A percentile compares a stretch with the other conserved stretches of the same genome.
These are phyloP conservation scores for Linderniella brevidens DNA, from an alignment of 257 asterid genomes.

Conservation along the genomic window DNA sequence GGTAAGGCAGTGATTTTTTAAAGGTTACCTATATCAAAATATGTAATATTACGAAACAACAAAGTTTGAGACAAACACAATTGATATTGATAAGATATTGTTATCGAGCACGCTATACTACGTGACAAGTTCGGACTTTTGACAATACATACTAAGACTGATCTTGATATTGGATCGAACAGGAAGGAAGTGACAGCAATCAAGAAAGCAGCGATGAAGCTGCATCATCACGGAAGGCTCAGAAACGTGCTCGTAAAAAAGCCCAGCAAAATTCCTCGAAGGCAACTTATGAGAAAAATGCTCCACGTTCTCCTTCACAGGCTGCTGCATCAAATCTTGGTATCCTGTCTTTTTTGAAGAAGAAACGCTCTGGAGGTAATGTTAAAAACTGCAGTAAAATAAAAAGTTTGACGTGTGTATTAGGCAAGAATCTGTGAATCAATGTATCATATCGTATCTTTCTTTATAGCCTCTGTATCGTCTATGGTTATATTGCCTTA, in stretches of 20 bases:
- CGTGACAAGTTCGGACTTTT: too few relatives aligned
- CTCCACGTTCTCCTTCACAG: constrained; percentile 23
- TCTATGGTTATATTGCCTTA: not conserved
- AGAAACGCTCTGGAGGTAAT: constrained; percentile 69
- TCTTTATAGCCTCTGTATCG: not conserved
- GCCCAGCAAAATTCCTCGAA: constrained; percentile 35
- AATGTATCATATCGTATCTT: not conserved
- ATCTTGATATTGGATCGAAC: constrained; percentile 3
- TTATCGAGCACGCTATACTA: too few relatives aligned
- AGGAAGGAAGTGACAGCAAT: constrained; percentile 84
- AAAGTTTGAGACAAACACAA: too few relatives aligned
- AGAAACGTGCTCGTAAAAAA: constrained; percentile 54
- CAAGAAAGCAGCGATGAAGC: constrained; percentile 73
- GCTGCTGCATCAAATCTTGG: constrained; percentile 29
- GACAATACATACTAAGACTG: too few relatives aligned
- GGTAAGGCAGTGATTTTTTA: constrained; percentile 24
- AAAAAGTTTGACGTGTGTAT: too few relatives aligned
- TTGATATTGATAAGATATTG: too few relatives aligned
- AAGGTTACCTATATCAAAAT: too few relatives aligned
- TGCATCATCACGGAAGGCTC: constrained; percentile 62
- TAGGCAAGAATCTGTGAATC: too few relatives aligned
- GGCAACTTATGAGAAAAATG: constrained; percentile 26
- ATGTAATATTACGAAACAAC: too few relatives aligned
- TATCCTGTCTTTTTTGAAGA: constrained; percentile 41
- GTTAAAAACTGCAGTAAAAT: not conserved